These are phyloP conservation scores for Selenicereus undatus DNA, from an alignment of 148 eudicot genomes.

Conservation along the genomic window DNA sequence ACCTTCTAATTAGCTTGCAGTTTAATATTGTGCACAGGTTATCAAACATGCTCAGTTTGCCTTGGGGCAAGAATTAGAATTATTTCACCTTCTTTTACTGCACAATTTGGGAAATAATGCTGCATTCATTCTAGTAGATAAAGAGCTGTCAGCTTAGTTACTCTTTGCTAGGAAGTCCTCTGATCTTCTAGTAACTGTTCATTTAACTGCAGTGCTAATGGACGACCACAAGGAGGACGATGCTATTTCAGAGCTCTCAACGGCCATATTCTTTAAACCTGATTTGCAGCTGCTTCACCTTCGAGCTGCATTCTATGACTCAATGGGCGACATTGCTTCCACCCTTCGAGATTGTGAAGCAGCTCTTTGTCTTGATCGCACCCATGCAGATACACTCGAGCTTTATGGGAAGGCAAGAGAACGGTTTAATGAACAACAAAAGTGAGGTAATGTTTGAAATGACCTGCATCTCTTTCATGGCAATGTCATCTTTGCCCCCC, in stretches of 20 bases:
- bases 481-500: conserved; percentile 17
- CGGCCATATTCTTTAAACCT: conserved; percentile 61
- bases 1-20: not conserved
- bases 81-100: not conserved
- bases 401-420: conserved; percentile 47
- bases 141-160: not conserved
- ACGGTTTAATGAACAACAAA: conserved; percentile 30
- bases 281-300: conserved; percentile 70
- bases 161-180: not conserved
- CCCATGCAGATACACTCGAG: conserved; percentile 55
- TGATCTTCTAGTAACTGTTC: conserved; percentile 15
- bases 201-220: conserved; percentile 51
- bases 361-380: conserved; percentile 60
- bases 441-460: conserved; percentile 14
- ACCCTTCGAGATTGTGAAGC: conserved; percentile 65
- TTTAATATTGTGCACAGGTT: not conserved
- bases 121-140: not conserved
- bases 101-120: not conserved
- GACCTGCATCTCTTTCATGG: conserved; percentile 18
- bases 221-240: conserved; percentile 71
- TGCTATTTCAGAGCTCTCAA: conserved; percentile 63
- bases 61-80: too few relatives aligned
- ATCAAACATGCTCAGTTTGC: too few relatives aligned
- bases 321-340: conserved; percentile 44
- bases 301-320: conserved; percentile 69